Evolutionary conservation across 1,139 yeast species (phyloP), one percentile per base, ranked within the genome.

Genomic region (Kodamaea ohmeri): DNA sequence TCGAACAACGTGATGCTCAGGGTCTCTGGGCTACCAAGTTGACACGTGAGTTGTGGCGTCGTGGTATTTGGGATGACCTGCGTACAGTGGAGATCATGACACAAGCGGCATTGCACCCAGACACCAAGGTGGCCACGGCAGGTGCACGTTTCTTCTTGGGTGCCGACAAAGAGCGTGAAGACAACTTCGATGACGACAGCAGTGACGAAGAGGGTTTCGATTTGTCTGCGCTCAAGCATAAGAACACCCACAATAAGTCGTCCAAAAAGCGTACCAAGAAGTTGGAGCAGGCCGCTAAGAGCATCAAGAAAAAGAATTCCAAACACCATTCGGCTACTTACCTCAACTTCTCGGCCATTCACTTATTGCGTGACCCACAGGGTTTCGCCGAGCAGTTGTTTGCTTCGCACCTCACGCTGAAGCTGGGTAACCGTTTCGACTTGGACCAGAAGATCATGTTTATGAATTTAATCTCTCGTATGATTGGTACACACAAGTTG

Each of bases 61-160:
- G 97, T 56, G 96, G 96, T 55, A 84, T 92, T 44, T 92, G 99
- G 99, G 97, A 89, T 60, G 99, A 92, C 61, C 77, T 96, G 1
- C 73, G 97, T 51, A 84, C 97, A 0, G 96, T 92, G 17, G 98
- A 92, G 61, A 80, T 92, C 53, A 90, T 94, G 97, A 84, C 95
- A 2, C 95, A 88, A 53, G 97, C 97, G 1, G 89, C 97, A 1
- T 63, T 86, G 43, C 96, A 89, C 56, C 80, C 85, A 8, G 95
- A 90, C 51, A 75, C 80, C 11, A 92, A 92, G 63, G 95, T 92
- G 38, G 86, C 95, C 9, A 69, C 83, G 42, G 86, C 97, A 2
- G 98, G 97, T 41, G 94, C 88, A 25, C 71, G 80, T 53, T 92
- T 92, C 63, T 92, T 92, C 63, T 66, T 92, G 40, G 97, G 96